Conservation (phyloP, 306 rosid genomes). For the Begonia masoniana region DNA sequence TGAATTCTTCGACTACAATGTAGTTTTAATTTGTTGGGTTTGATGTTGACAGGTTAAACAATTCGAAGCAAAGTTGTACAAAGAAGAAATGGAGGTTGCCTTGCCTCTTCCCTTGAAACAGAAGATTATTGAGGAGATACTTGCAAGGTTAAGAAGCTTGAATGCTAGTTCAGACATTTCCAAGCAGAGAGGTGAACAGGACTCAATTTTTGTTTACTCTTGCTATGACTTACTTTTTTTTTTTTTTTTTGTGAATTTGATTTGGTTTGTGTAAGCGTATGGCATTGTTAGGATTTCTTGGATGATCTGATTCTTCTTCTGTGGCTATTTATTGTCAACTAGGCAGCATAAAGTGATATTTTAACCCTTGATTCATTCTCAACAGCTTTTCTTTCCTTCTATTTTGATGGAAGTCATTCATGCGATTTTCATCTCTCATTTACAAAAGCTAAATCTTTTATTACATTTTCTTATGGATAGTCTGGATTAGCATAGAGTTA, state of each 20-base stretch:
- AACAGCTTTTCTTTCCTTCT: too few relatives aligned
- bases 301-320: background rate
- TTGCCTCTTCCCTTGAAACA: slow-evolving; percentile 60
- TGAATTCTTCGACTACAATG: background rate
- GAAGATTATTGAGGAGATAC: slow-evolving; percentile 51
- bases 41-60: slow-evolving; percentile 51
- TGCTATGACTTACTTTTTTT: background rate
- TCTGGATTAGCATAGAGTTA: too few relatives aligned
- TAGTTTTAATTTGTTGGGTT: slow-evolving; percentile 4
- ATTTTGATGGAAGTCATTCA: too few relatives aligned
- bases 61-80: slow-evolving; percentile 43
- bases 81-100: slow-evolving; percentile 25
- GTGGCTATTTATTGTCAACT: too few relatives aligned
- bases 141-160: slow-evolving; percentile 46
- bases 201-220: slow-evolving; percentile 1
- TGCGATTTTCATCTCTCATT: too few relatives aligned
- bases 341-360: too few relatives aligned
- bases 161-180: slow-evolving; percentile 27
- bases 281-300: background rate
- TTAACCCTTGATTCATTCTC: too few relatives aligned
- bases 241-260: background rate
- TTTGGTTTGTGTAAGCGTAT: background rate
- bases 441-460: too few relatives aligned
- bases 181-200: slow-evolving; percentile 56
- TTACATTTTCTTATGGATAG: too few relatives aligned